These are phyloP conservation scores for Mycosphaerelloides madeirae DNA, from an alignment of 2,329 filamentous ascomycete species.

Conservation along the genomic window DNA sequence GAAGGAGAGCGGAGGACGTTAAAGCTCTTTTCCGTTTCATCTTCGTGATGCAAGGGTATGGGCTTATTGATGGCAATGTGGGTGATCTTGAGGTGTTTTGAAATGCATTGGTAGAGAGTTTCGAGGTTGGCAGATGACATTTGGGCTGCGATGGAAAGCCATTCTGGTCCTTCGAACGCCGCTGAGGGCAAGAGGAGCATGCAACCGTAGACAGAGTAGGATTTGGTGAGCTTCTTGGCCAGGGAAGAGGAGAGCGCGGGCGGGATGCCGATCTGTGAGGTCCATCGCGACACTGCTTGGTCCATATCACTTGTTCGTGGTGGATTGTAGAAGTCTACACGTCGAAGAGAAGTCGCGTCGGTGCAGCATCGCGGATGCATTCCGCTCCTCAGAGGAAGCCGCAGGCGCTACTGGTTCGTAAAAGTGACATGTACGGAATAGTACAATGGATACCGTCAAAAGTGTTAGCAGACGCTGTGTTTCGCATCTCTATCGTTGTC, in stretches of 20 bases:
- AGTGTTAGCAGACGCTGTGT: too few species aligned
- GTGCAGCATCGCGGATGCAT: neutral
- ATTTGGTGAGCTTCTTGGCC: conserved; percentile 22
- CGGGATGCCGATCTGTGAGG: conserved; percentile 1
- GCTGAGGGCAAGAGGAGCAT: conserved; percentile 54
- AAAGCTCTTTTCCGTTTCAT: conserved; percentile 36
- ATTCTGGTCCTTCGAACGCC: conserved; percentile 40
- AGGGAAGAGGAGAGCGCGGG: neutral
- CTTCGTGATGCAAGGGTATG: conserved; percentile 37
- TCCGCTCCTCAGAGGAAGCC: too few species aligned
- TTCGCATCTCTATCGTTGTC: too few species aligned
- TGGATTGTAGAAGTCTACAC: neutral
- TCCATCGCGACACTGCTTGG: conserved; percentile 16
- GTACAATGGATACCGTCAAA: too few species aligned
- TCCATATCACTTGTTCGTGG: conserved; percentile 16
- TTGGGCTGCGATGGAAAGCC: conserved; percentile 26
- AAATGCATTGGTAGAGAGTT: conserved; percentile 41
- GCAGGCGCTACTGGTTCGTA: too few species aligned
- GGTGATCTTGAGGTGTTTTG: conserved; percentile 42
- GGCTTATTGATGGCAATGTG: conserved; percentile 58
- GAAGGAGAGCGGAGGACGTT: conserved; percentile 72
- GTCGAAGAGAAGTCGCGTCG: neutral
- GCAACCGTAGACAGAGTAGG: conserved; percentile 54
- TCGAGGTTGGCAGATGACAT: conserved; percentile 22
- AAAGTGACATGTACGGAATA: too few species aligned